These are phyloP conservation scores for Erigeron philadelphicus DNA, from an alignment of 140 eudicot species.

Conservation along the genomic window DNA sequence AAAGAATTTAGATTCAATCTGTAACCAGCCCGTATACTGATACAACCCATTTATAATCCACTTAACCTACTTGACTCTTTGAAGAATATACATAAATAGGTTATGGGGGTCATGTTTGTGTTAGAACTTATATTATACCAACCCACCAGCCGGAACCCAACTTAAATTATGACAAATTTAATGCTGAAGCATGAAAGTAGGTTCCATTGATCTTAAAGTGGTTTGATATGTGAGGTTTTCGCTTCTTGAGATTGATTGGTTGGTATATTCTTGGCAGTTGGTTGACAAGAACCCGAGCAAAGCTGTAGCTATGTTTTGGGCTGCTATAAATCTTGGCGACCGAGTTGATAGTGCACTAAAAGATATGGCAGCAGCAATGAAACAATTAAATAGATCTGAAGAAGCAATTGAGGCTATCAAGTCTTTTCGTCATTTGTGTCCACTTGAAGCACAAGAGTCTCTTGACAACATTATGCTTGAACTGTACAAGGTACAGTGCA, in stretches of 20 bases:
- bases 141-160: too few species aligned
- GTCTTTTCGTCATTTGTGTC: not conserved
- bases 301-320: constrained; percentile 7
- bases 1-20: too few species aligned
- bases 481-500: constrained; percentile 54
- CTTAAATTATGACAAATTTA: not conserved
- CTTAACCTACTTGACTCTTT: too few species aligned
- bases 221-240: not conserved
- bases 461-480: constrained; percentile 62
- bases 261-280: constrained; percentile 29
- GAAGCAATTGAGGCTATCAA: constrained; percentile 18
- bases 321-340: constrained; percentile 42
- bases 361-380: constrained; percentile 9
- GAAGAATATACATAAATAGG: too few species aligned
- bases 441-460: constrained; percentile 51
- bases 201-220: not conserved
- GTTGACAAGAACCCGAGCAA: constrained; percentile 47
- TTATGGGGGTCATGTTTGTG: too few species aligned
- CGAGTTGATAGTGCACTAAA: constrained; percentile 17
- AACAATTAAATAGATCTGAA: constrained; percentile 12
- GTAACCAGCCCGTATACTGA: too few species aligned
- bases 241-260: not conserved
- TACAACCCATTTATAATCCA: too few species aligned
- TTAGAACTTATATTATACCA: too few species aligned
- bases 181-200: not conserved